Percentiles rank a stretch among this genome's conserved stretches.
phyloP scores from a whole-genome alignment of 225 moss, liverwort and hornwort genomes.

The Asterella californica region DNA sequence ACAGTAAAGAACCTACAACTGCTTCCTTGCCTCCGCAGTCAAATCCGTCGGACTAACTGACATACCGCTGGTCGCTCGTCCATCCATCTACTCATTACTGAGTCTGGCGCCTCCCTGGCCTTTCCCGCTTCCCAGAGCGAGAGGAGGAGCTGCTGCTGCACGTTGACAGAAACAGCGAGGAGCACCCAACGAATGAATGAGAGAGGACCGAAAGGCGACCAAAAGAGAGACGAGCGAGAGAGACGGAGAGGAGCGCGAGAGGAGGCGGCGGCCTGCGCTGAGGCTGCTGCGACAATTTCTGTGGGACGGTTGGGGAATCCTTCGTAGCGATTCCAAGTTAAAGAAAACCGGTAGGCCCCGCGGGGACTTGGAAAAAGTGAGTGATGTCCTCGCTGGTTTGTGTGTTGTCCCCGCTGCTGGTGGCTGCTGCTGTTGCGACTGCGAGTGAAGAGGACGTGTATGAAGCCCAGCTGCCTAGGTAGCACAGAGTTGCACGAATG shows the following conservation, averaged over 20 bases:
- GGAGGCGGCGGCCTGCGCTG: not conserved
- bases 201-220: no score
- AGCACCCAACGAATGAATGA: not conserved
- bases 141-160: not conserved
- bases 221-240: not conserved
- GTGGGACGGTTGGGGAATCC: not conserved
- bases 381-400: not conserved
- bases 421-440: not conserved
- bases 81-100: not conserved
- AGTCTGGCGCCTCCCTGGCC: not conserved
- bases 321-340: not conserved
- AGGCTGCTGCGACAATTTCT: constrained; percentile 16
- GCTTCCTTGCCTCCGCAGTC: not conserved
- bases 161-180: not conserved
- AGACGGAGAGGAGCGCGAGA: constrained; percentile 1
- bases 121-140: constrained; percentile 7
- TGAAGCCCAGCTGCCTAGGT: not conserved
- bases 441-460: constrained; percentile 1
- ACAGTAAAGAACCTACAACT: no score
- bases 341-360: not conserved
- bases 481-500: not conserved
- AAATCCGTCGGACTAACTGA: not conserved
- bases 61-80: not conserved
- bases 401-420: not conserved
- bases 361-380: not conserved